Percentiles rank a stretch among this genome's conserved stretches.
These are phyloP conservation scores for Aspergillus sp. DNA, from an alignment of 2,329 filamentous ascomycete species.

Conservation along the genomic window DNA sequence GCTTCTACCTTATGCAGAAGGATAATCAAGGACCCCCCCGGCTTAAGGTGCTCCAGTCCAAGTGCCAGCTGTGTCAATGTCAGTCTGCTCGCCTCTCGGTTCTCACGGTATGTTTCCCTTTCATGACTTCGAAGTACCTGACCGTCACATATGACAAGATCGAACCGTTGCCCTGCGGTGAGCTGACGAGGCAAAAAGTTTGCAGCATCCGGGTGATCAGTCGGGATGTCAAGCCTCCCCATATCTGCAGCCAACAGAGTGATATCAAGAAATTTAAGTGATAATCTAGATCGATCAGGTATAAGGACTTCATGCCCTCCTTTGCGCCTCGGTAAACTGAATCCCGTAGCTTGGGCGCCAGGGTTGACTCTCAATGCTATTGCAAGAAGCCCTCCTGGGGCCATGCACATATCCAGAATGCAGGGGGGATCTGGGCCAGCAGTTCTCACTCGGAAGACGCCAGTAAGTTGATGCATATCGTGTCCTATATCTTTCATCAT, in stretches of 20 bases:
- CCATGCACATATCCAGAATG: slow-evolving; percentile 57
- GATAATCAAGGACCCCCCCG: slow-evolving; percentile 52
- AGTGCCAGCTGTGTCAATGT: slow-evolving; percentile 43
- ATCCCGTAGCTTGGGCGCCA: slow-evolving; percentile 23
- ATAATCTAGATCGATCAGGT: slow-evolving; percentile 1
- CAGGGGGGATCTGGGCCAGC: background rate
- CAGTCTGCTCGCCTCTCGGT: slow-evolving; percentile 40
- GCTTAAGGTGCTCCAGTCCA: slow-evolving; percentile 46
- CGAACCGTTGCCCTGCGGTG: slow-evolving; percentile 30
- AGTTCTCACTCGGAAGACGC: slow-evolving; percentile 11
- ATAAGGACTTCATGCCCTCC: slow-evolving; percentile 7
- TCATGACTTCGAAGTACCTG: slow-evolving; percentile 46
- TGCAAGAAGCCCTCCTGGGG: slow-evolving; percentile 54
- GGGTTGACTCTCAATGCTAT: slow-evolving; percentile 40
- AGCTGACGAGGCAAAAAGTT: slow-evolving; percentile 29
- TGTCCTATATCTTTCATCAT: slow-evolving; percentile 11
- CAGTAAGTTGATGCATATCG: slow-evolving; percentile 6
- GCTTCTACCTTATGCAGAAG: slow-evolving; percentile 52
- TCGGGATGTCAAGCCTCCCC: slow-evolving; percentile 27
- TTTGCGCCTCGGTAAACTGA: slow-evolving; percentile 5
- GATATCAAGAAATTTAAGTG: slow-evolving; percentile 43
- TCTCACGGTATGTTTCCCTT: slow-evolving; percentile 32
- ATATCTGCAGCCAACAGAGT: slow-evolving; percentile 54
- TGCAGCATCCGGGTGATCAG: slow-evolving; percentile 19
- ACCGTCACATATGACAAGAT: slow-evolving; percentile 51